phyloP scores from a whole-genome alignment of 345 rosid genomes.

The Noccaea bulbosa region DNA sequence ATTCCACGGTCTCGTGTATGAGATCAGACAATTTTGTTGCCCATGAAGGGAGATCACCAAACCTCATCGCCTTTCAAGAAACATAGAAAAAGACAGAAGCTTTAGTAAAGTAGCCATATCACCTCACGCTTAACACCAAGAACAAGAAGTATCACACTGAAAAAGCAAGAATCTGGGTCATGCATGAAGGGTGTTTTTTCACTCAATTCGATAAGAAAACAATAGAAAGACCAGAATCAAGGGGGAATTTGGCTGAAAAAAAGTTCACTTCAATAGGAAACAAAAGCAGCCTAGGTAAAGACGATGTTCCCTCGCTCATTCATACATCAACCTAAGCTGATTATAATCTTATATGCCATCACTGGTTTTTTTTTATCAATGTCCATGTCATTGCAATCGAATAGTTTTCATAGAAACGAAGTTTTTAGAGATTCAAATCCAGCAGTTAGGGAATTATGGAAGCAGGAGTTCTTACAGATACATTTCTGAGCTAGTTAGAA shows the following conservation, averaged over 20 bases:
- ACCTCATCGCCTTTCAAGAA: constrained; percentile 74
- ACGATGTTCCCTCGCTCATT: neutral
- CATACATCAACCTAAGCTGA: constrained; percentile 13
- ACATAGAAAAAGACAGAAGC: neutral
- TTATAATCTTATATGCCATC: no score
- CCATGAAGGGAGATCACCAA: constrained; percentile 88
- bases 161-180: neutral
- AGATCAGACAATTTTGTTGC: constrained; percentile 59
- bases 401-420: neutral
- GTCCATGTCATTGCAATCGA: neutral
- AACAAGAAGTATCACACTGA: neutral
- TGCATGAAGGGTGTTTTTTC: neutral
- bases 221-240: neutral
- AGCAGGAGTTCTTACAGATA: neutral
- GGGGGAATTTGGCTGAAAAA: no score
- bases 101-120: neutral
- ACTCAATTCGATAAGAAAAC: neutral
- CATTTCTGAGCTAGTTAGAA: neutral
- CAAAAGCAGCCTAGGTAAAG: neutral
- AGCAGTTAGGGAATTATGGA: neutral
- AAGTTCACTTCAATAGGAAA: no score
- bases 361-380: no score
- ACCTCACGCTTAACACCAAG: constrained; percentile 12
- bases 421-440: neutral
- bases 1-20: constrained; percentile 54